Evolutionary conservation across 2,329 filamentous ascomycete genomes (phyloP), one percentile per base, ranked within the genome.

Genomic region (Aspergillus floridensis): DNA sequence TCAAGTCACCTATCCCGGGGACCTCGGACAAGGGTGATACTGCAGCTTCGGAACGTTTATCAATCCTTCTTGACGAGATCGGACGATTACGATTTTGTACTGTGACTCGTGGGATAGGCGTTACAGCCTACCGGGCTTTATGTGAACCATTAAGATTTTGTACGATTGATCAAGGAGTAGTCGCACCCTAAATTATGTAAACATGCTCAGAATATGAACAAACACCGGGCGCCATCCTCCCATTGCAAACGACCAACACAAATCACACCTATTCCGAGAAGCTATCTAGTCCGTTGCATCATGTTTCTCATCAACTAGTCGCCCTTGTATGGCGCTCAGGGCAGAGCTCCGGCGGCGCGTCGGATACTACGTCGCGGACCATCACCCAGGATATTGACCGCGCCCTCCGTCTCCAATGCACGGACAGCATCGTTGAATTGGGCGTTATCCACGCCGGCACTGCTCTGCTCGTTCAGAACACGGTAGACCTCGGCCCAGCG

Each of bases 401-500:
- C 80, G 0, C 93, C 95, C 78, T 98, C 95, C 64, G 89, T 86
- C 81, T 99, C 93, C 60, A 98, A 79, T 11, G 83, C 81, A 64
- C 89, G 82, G 74, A 98, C 84, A 12, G 88, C 89, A 75, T 97
- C 93, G 12, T 86, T 84, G 73, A 99, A 95, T 74, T 98, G 93
- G 10, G 82, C 78, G 44, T 85, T 82, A 69, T 97, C 93, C 10
- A 98, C 81, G 11, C 86, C 82, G 51, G 82, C 79, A 59, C 89
- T 80, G 69, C 86, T 88, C 64, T 86, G 84, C 71, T 96, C 95
- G 49, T 83, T 81, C 56, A 99, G 76, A 64, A 83, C 84, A 69
- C 87, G 87, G 60, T 86, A 84, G 4, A 96, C 84, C 57, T 99
- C 95, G n/a, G 81, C 82, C 78, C 90, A 92, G 64, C 91, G 84